Percentiles rank a stretch among this genome's conserved stretches.
phyloP scores from a whole-genome alignment of 129 eudicot species.

The Tanacetum coccineum region DNA sequence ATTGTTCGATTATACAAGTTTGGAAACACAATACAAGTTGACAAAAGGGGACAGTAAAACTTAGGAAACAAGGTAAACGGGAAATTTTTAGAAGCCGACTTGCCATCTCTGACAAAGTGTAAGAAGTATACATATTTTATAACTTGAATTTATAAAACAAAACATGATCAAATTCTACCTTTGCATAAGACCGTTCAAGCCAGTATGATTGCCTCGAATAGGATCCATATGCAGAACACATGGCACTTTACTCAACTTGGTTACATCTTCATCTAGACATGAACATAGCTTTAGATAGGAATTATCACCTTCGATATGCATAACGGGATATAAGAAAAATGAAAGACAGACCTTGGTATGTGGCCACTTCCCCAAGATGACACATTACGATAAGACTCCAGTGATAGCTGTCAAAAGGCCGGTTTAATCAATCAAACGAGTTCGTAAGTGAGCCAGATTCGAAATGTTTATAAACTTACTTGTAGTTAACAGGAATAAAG shows the following conservation, averaged over 20 bases:
- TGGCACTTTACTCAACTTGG: conserved; percentile 47
- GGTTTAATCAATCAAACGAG: too few species aligned
- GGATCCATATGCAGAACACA: conserved; percentile 97
- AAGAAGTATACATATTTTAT: neutral
- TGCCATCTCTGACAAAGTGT: neutral
- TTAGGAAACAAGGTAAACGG: too few species aligned
- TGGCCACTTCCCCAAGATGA: conserved; percentile 73
- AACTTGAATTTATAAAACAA: neutral
- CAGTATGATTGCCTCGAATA: conserved; percentile 72
- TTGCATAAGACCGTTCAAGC: conserved; percentile 67
- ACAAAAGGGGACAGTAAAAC: too few species aligned
- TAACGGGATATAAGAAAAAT: conserved; percentile 43
- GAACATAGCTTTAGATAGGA: too few species aligned
- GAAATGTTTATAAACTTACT: conserved; percentile 41
- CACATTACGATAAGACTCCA: conserved; percentile 94
- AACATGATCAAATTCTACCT: conserved; percentile 42
- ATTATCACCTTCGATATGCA: too few species aligned
- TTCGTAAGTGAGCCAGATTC: conserved; percentile 4
- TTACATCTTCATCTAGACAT: conserved; percentile 45
- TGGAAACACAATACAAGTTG: too few species aligned
- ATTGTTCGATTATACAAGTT: neutral
- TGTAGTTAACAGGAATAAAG: conserved; percentile 89
- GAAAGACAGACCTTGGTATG: conserved; percentile 51
- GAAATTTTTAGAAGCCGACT: too few species aligned
- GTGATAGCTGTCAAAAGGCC: conserved; percentile 54